Conservation (phyloP, 441 rosid species). For the Arabidopsis lyrata region DNA sequence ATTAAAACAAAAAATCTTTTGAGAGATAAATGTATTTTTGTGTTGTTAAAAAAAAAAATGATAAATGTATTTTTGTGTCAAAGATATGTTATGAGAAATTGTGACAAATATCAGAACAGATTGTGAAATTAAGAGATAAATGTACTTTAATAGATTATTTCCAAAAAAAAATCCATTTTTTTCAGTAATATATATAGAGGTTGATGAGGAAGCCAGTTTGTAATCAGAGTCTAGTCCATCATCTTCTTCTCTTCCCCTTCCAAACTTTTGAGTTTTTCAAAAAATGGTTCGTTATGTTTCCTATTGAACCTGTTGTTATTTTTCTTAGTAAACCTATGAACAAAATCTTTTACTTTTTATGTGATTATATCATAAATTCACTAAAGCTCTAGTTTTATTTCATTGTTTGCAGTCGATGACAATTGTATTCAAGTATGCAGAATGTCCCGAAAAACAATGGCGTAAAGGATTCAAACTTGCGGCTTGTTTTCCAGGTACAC, state of each 20-base stretch:
- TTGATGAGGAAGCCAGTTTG: neutral
- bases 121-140: no score
- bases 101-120: neutral
- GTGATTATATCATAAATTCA: neutral
- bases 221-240: neutral
- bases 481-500: neutral
- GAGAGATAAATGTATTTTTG: neutral
- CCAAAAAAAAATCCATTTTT: neutral
- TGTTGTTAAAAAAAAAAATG: no score
- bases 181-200: neutral
- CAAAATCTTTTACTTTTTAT: neutral
- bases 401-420: neutral
- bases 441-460: neutral
- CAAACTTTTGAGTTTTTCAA: neutral
- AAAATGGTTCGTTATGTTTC: neutral
- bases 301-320: neutral
- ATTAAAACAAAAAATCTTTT: neutral
- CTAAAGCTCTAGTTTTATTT: neutral
- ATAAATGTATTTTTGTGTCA: neutral
- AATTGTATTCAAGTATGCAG: neutral
- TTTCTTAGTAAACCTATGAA: neutral
- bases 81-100: neutral
- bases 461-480: neutral
- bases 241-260: neutral
- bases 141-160: neutral